Base-by-base conservation (phyloP, 441 rosid genomes). In the Aleurites moluccanus region DNA sequence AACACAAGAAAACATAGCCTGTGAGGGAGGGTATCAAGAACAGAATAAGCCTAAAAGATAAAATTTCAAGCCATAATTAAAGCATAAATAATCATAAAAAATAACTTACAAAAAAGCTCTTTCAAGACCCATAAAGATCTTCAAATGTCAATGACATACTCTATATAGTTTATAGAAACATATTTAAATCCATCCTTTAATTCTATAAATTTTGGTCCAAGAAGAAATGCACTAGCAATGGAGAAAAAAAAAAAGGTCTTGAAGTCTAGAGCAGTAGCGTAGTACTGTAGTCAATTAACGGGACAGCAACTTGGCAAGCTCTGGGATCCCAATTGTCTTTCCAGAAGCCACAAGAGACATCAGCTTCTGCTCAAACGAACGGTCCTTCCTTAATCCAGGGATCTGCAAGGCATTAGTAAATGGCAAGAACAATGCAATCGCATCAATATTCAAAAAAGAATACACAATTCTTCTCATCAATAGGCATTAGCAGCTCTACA, bases 301-400 rank as follows among this genome's bases (percentile, higher is more conserved):
- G 23, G 84, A 70, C 49, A 86, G 80, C 80, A 86, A 59, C 75
- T 82, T 86, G 21, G 83, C 80, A 11, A 86, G 77, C 75, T 86
- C 85, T 4, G 73, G 73, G 10, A 78, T 55, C 70, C 87, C 86
- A 71, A 86, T 67, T 21, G 55, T 68, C 28, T 82, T 77, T 64
- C 72, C 82, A 20, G 78, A 81, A 4, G 33, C 59, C 75, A 86
- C 64, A 30, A 82, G 13, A 16, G 78, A 9, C 71, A 57, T 77
- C 76, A 84, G 5, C 68, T 84, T 82, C 30, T 82, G 83, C 77
- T 80, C 81, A 6, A 75, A 70, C 38, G 61, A 62, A 62, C 49
- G 64, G 21, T 80, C 82, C 69, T 80, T 82, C 77, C 78, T 75
- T 79, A 76, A 76, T n/a, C 72, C 79, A 35, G 84, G 87, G 70